phyloP scores from a whole-genome alignment of 2,329 filamentous ascomycete genomes.

The Elsinoe batatas region DNA sequence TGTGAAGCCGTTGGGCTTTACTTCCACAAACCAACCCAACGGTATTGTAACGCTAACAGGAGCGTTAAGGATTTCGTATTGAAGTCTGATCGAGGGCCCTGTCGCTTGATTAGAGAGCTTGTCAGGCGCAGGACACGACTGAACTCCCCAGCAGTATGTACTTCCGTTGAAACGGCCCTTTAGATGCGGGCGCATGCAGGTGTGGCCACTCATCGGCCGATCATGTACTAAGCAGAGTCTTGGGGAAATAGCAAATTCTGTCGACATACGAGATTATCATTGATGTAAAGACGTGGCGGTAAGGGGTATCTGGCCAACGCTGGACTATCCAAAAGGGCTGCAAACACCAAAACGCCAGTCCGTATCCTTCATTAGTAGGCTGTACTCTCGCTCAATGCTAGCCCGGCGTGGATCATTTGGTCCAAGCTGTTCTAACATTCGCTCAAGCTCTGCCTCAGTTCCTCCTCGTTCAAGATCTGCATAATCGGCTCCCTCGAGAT shows the following conservation, averaged over 20 bases:
- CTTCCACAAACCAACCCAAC: no score
- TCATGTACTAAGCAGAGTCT: no score
- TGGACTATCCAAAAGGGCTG: conserved; percentile 12
- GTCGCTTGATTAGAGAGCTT: no score
- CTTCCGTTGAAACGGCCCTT: no score
- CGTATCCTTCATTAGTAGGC: conserved; percentile 5
- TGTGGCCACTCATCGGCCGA: no score
- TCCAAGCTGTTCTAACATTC: conserved; percentile 24
- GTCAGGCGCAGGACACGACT: no score
- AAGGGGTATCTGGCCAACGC: conserved; percentile 12
- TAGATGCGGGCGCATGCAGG: no score
- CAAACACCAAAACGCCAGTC: conserved; percentile 13
- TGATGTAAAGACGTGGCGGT: conserved; percentile 5
- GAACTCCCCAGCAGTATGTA: no score
- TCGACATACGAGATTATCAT: conserved; percentile 1
- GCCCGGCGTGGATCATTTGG: conserved; percentile 1
- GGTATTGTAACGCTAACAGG: no score
- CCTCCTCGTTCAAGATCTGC: conserved; percentile 48
- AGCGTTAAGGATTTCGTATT: no score
- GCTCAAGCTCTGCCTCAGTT: conserved; percentile 50
- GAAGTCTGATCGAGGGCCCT: no score
- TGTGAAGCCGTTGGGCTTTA: no score
- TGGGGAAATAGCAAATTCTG: neutral
- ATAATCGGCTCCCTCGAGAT: conserved; percentile 49
- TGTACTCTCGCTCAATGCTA: conserved; percentile 3